Conservation (phyloP, 257 asterid species). For the Jasminum sambac region DNA sequence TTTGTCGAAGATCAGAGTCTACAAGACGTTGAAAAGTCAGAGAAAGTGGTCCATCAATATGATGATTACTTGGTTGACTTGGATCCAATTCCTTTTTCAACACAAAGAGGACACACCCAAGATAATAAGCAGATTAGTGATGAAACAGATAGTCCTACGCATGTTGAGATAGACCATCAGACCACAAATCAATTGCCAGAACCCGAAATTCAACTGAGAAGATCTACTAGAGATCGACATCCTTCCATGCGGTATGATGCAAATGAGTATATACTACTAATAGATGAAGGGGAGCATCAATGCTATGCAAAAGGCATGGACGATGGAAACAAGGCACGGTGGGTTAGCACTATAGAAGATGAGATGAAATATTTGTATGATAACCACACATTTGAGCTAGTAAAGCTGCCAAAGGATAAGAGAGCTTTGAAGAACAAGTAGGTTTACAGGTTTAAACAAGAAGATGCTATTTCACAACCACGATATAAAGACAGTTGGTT, state of each 20-base stretch:
- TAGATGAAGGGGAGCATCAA: slow-evolving; percentile 10
- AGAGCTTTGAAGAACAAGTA: too few species aligned
- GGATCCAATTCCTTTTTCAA: background rate
- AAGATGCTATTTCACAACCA: too few species aligned
- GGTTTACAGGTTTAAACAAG: too few species aligned
- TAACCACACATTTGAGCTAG: slow-evolving; percentile 18
- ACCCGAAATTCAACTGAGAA: background rate
- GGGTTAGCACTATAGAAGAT: slow-evolving; percentile 18
- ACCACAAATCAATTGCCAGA: background rate
- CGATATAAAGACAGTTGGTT: slow-evolving; percentile 1
- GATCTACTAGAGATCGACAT: background rate
- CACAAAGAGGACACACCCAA: too few species aligned
- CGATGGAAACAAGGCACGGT: background rate
- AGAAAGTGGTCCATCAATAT: background rate
- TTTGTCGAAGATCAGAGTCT: slow-evolving; percentile 19
- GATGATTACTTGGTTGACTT: background rate
- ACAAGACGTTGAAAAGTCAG: background rate
- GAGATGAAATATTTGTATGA: slow-evolving; percentile 20
- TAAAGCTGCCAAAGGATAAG: slow-evolving; percentile 18
- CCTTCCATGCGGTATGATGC: background rate
- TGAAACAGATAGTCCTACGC: too few species aligned
- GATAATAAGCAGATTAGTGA: too few species aligned
- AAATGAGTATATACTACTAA: slow-evolving; percentile 7
- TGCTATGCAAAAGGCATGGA: slow-evolving; percentile 2
- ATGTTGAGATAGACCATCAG: background rate